These are phyloP conservation scores for Penicillium samsonianum DNA, from an alignment of 495 filamentous ascomycete species.

Conservation along the genomic window DNA sequence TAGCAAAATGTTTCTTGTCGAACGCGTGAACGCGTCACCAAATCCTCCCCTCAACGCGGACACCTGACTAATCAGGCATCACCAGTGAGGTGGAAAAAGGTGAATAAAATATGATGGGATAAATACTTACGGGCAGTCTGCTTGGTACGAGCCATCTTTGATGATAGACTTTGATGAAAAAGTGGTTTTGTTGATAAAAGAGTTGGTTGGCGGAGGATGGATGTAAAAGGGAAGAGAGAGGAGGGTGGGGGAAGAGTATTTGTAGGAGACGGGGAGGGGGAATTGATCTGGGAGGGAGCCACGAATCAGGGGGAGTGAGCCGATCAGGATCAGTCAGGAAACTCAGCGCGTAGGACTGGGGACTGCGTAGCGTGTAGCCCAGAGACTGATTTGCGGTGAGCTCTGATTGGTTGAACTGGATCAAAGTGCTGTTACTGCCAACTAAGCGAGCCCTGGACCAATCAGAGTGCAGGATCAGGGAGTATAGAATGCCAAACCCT, in stretches of 20 bases:
- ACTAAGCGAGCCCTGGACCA: conserved; percentile 50
- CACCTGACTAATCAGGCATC: conserved; percentile 1
- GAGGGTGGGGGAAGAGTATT: conserved; percentile 53
- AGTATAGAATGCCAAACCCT: conserved; percentile 35
- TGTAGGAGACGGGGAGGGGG: conserved; percentile 44
- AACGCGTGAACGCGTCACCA: conserved; percentile 23
- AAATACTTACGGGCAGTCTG: conserved; percentile 90
- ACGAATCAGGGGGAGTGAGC: conserved; percentile 23
- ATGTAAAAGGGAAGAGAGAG: conserved; percentile 52
- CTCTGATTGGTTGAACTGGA: conserved; percentile 23
- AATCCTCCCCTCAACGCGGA: neutral
- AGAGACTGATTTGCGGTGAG: conserved; percentile 28
- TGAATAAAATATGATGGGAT: conserved; percentile 6
- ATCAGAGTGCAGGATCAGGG: conserved; percentile 46
- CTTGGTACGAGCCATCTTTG: conserved; percentile 97
- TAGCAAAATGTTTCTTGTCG: conserved; percentile 27
- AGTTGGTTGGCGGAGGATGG: conserved; percentile 41
- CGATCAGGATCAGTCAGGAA: conserved; percentile 31
- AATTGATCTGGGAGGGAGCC: conserved; percentile 43
- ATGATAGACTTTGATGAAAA: conserved; percentile 51
- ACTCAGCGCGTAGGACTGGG: conserved; percentile 32
- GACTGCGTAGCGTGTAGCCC: conserved; percentile 31
- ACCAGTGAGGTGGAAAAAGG: conserved; percentile 23
- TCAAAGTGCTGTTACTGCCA: conserved; percentile 12
- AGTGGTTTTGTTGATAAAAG: conserved; percentile 27